Evolutionary conservation across 208 protist genomes (phyloP), one percentile per base, ranked within the genome.

Genomic region (Acanthamoeba polyphaga): DNA sequence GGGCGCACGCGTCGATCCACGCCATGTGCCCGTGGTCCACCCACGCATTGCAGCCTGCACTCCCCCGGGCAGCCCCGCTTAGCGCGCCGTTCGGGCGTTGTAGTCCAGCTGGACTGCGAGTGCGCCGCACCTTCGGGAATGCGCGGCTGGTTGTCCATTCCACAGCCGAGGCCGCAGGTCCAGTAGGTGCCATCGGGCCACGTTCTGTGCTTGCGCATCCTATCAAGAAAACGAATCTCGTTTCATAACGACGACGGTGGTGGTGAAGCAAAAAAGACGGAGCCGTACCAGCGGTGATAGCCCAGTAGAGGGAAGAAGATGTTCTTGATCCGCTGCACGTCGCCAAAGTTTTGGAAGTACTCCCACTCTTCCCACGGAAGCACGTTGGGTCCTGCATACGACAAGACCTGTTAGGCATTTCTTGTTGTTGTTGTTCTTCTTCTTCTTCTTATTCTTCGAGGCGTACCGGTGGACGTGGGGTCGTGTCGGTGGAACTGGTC

Each of bases 281-380:
- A 29, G n/a, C 2, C 64, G 64, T 43, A 76, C 68, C 76, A 85
- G 76, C 76, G 76, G 27, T 85, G 76, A 32, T 85, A 85, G 43
- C 32, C 76, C 43, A 90, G 51, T 0, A 90, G 84, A 8, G 84
- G 84, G 84, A 90, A 90, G 60, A 90, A 90, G 84, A 90, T 68
- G 60, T 66, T 34, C 60, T 66, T 90, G 19, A 90, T 24, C 0
- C 84, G 51, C 34, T 58, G 29, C 22, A 90, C 53, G 84, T 90
- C 53, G 13, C 84, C 84, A 90, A 90, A 90, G 53, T 90, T 90
- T 1, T 46, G 43, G 84, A 90, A 90, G 60, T 90, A 90, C 84
- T 90, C 84, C 84, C 84, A 90, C 60, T 90, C 84, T 27, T 90
- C 84, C 84, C 84, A 90, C 55, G 84, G 84, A 22, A 90, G 51